Evolutionary conservation across 164 flowering plant genomes (phyloP), one percentile per base, ranked within the genome.

Genomic region (Chimonanthus praecox): DNA sequence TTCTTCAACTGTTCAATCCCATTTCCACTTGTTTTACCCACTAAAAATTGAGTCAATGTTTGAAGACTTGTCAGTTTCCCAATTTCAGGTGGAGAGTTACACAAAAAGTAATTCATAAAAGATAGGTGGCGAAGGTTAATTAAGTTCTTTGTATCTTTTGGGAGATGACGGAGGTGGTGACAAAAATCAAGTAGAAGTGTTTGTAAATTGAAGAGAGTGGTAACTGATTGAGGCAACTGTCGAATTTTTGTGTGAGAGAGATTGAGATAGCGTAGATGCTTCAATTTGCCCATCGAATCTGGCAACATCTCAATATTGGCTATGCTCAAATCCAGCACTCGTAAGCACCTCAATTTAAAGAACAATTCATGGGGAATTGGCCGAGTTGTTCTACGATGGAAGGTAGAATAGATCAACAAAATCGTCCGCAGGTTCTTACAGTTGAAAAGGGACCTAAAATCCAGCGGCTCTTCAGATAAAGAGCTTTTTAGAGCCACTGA

Each of bases 211-310:
- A 43, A 49, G 50, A 68, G 58, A 3, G 16, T 63, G 11, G 47
- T 20, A 1, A 75, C 51, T 0, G 81, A 72, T 10, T 68, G 64
- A 8, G 81, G 81, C 5, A 78, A 70, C 5, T 6, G 6, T 60
- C 21, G 21, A 21, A 73, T 47, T 7, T 11, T 20, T 68, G 65
- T 44, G 21, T 20, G 2, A 0, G 78, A 71, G 50, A 74, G 73
- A 13, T 75, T 64, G 2, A 78, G 75, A n/a, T 62, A 63, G 60
- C 78, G 63, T 18, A 78, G 49, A 64, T 74, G 75, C 4, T 67
- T 44, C 70, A 78, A 54, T 20, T 68, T 68, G 67, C 67, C 66
- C 5, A 78, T 51, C 2, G 75, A 49, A 21, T 11, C 20, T 0
- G 66, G 70, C 69, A 78, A 33, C 6, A 5, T 33, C 15, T n/a